phyloP scores from a whole-genome alignment of 2,329 filamentous ascomycete species.

The Neopestalotiopsis sp. region DNA sequence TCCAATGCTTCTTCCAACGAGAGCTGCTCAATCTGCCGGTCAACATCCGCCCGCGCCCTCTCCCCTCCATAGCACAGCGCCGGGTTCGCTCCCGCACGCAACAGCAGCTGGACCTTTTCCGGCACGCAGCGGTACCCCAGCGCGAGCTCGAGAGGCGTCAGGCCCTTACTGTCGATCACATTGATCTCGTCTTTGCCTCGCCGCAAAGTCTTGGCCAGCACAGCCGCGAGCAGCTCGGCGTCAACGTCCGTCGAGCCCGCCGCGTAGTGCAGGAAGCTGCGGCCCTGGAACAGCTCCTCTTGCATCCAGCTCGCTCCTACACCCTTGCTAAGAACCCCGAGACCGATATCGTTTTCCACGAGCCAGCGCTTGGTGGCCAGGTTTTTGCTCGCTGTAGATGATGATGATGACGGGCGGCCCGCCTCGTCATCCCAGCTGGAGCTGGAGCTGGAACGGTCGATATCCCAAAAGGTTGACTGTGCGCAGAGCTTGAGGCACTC shows the following conservation, averaged over 20 bases:
- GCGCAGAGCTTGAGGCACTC: constrained; percentile 2
- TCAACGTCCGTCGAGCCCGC: not conserved
- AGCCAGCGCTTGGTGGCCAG: constrained; percentile 10
- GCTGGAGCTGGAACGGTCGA: not conserved
- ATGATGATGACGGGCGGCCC: not conserved
- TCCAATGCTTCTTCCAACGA: not conserved
- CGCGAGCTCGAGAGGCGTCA: constrained; percentile 9
- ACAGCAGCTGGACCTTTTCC: not conserved
- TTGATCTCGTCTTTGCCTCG: not conserved
- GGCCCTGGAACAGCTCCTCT: constrained; percentile 5
- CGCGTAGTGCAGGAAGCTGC: constrained; percentile 7
- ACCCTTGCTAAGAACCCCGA: constrained; percentile 4
- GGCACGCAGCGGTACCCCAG: constrained; percentile 11
- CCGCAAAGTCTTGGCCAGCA: not conserved
- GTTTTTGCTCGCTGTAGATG: constrained; percentile 6
- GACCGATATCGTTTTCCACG: not conserved
- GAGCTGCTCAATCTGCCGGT: not conserved
- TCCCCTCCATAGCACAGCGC: constrained; percentile 6
- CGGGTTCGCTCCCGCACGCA: not conserved
- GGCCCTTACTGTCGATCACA: not conserved
- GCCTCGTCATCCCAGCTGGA: constrained; percentile 7
- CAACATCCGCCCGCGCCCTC: constrained; percentile 10
- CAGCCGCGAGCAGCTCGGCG: not conserved
- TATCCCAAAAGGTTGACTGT: constrained; percentile 11
- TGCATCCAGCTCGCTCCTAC: constrained; percentile 9